Evolutionary conservation across 2,329 filamentous ascomycete genomes (phyloP), one percentile per base, ranked within the genome.

Genomic region (Epichloe sp.): DNA sequence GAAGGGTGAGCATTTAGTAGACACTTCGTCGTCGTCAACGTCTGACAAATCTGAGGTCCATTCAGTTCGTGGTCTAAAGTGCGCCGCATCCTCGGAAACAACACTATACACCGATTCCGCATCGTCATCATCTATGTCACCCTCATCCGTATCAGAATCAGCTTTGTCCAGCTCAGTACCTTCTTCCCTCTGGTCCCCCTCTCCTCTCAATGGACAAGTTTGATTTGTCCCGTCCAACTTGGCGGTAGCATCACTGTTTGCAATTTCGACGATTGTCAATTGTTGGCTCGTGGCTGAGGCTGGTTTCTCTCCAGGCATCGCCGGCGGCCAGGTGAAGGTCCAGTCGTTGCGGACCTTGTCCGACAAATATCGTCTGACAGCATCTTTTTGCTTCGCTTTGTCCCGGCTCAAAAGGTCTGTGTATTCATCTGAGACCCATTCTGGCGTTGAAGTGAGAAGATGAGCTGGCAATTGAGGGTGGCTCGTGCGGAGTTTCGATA

Each of bases 341-440:
- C 80, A 85, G 59, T 83, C 79, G 54, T 71, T 73, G 54, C 72
- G 75, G 41, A 84, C 68, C 56, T 74, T 78, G 21, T 73, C 70
- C 3, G 68, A 64, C 1, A 85, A 65, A 56, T 76, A 77, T 48
- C 69, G 74, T 59, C 71, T 77, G 37, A 84, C 75, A 12, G 80
- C 80, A 41, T 80, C 77, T 60, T 83, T 83, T 57, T 82, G 78
- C 65, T 76, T 80, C 26, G 64, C 55, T 62, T 82, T 83, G 61
- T 84, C 80, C 59, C 71, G 76, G 62, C 77, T 82, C 47, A 80
- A 64, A 5, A 84, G 70, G 59, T 83, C 80, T 19, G 77, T 72
- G 54, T 83, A 76, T 58, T 80, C 77, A 58, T 80, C 70, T 43
- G 67, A 62, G n/a, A 60, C 59, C 67, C 67, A 70, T 44, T 63